Percentiles rank a stretch among this genome's conserved stretches.
Conservation (phyloP, 2,329 filamentous ascomycete genomes). For the Didymellaceae sp. region DNA sequence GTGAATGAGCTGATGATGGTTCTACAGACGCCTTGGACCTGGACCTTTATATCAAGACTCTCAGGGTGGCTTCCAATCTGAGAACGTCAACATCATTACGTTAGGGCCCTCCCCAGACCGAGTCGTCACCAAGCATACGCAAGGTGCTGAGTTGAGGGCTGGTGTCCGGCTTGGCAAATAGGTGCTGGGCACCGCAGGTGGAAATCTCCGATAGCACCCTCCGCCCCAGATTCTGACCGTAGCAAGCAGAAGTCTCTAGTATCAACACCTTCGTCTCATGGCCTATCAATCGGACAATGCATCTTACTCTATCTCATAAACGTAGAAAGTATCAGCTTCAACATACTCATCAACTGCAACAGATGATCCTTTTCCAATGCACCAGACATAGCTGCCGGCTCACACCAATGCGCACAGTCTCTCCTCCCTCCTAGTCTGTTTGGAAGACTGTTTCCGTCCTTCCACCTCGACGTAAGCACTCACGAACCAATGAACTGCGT, state of each 20-base stretch:
- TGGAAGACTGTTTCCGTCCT: conserved; percentile 2
- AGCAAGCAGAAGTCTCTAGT: neutral
- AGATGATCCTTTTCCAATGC: no score
- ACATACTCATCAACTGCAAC: no score
- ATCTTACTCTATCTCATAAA: no score
- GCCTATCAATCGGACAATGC: no score
- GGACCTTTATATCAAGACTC: conserved; percentile 12
- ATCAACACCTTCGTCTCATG: no score
- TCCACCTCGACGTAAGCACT: conserved; percentile 5
- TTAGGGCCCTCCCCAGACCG: conserved; percentile 6
- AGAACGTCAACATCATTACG: neutral
- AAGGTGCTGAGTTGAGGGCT: conserved; percentile 6
- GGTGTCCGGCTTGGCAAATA: conserved; percentile 11
- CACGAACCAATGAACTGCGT: conserved; percentile 4
- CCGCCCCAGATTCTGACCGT: neutral
- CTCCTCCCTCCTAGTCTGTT: conserved; percentile 4
- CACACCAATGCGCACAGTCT: no score
- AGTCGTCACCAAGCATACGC: conserved; percentile 21
- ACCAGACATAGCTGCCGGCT: no score
- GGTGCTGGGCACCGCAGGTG: neutral
- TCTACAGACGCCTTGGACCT: neutral
- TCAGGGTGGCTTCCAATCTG: neutral
- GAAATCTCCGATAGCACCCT: neutral
- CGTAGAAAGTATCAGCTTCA: no score
- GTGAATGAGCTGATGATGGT: conserved; percentile 8